Conservation (phyloP, 495 filamentous ascomycete species). For the Talaromyces wortmannii region DNA sequence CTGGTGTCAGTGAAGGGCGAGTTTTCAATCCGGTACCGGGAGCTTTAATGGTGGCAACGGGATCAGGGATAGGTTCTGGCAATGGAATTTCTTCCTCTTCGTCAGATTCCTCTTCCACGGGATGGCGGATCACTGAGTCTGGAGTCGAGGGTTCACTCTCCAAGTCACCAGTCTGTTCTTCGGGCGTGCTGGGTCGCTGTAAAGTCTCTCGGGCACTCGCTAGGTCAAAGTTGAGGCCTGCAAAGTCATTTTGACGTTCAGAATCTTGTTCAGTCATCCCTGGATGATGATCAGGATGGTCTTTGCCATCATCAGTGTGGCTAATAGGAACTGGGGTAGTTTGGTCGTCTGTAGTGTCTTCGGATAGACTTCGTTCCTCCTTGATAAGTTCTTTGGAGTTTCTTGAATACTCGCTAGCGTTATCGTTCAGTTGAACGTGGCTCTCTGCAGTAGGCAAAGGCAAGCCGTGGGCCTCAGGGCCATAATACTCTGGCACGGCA, state of each 20-base stretch:
- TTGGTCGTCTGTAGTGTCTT: slow-evolving; percentile 16
- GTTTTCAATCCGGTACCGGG: slow-evolving; percentile 86
- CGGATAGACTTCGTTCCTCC: slow-evolving; percentile 1
- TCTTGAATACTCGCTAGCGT: slow-evolving; percentile 45
- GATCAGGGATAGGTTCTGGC: slow-evolving; percentile 64
- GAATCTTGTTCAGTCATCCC: background rate
- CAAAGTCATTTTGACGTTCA: background rate
- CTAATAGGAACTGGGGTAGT: slow-evolving; percentile 23
- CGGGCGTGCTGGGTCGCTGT: slow-evolving; percentile 58
- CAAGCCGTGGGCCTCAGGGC: slow-evolving; percentile 38
- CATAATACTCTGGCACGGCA: slow-evolving; percentile 53
- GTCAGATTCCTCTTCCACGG: slow-evolving; percentile 30
- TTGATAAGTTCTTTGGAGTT: slow-evolving; percentile 23
- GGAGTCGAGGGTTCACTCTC: slow-evolving; percentile 71
- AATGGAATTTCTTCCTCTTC: slow-evolving; percentile 20
- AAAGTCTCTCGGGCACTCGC: slow-evolving; percentile 42
- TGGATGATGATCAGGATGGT: background rate
- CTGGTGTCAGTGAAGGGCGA: slow-evolving; percentile 76
- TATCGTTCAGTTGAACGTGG: slow-evolving; percentile 32
- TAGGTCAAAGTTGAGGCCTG: slow-evolving; percentile 32
- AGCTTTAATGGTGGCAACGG: slow-evolving; percentile 82
- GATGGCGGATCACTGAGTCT: slow-evolving; percentile 88
- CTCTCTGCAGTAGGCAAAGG: slow-evolving; percentile 35
- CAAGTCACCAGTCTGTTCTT: slow-evolving; percentile 41
- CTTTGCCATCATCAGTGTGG: slow-evolving; percentile 1